Evolutionary conservation across 805 yeast genomes (phyloP).

Genomic region (Candida boidinii): DNA sequence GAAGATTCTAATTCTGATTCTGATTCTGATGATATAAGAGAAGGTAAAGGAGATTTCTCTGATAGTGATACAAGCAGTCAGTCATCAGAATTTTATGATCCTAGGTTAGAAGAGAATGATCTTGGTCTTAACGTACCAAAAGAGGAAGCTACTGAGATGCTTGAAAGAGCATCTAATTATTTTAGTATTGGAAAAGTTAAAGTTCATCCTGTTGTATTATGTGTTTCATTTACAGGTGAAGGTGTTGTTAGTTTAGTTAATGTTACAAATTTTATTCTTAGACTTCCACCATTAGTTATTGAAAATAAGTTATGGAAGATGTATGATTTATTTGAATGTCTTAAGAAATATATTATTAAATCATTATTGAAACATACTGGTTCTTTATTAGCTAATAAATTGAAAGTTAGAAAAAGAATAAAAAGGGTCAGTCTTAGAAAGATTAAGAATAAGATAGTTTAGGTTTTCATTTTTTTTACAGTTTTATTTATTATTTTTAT

Average conservation of each 20-base stretch:
- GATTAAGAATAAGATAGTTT: no score
- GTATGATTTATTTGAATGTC: slow-evolving; percentile 51
- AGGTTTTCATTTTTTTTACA: no score
- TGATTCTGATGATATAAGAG: slow-evolving; percentile 7
- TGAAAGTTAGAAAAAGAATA: slow-evolving; percentile 21
- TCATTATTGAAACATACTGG: slow-evolving; percentile 62
- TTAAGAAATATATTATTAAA: slow-evolving; percentile 57
- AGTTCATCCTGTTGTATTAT: slow-evolving; percentile 41
- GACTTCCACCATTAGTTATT: slow-evolving; percentile 53
- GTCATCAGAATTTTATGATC: slow-evolving; percentile 1
- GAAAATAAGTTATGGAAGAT: slow-evolving; percentile 63
- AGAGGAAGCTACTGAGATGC: slow-evolving; percentile 45
- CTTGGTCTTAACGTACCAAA: not conserved
- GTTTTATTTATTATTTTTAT: no score
- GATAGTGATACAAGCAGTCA: slow-evolving; percentile 6
- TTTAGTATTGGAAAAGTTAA: slow-evolving; percentile 57
- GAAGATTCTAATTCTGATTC: slow-evolving; percentile 7
- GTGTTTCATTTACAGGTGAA: slow-evolving; percentile 70
- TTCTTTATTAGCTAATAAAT: slow-evolving; percentile 67
- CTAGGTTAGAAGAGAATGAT: slow-evolving; percentile 2
- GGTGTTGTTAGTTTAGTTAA: slow-evolving; percentile 64
- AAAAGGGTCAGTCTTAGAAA: slow-evolving; percentile 5
- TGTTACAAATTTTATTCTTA: slow-evolving; percentile 63
- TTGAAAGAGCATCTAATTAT: slow-evolving; percentile 64
- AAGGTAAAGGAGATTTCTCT: slow-evolving; percentile 1